Evolutionary conservation across 2,329 filamentous ascomycete species (phyloP).

Genomic region (Trichoderma breve): DNA sequence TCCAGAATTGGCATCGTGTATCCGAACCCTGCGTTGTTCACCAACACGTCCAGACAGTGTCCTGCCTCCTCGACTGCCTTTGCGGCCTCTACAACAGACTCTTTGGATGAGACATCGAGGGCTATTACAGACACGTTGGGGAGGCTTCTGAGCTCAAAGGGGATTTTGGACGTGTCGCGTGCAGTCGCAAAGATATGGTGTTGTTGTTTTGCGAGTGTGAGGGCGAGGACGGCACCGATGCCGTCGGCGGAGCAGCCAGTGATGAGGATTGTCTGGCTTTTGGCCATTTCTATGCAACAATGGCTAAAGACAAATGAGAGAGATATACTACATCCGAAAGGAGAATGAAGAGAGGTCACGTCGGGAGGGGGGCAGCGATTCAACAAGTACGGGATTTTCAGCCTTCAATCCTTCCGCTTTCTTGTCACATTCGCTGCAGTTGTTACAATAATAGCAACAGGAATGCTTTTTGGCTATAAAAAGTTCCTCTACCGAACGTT

Average conservation of each 20-base stretch:
- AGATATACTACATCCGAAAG: too few relatives aligned
- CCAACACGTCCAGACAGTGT: slow-evolving; percentile 29
- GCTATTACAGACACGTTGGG: slow-evolving; percentile 27
- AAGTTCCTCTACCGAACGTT: neutral
- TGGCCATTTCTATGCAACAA: neutral
- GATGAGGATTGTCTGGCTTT: slow-evolving; percentile 24
- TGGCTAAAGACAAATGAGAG: neutral
- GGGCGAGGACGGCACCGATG: slow-evolving; percentile 26
- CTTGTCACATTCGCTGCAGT: neutral
- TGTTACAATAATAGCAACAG: neutral
- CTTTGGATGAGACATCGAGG: slow-evolving; percentile 32
- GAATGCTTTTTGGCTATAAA: neutral
- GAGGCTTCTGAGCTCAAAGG: slow-evolving; percentile 23
- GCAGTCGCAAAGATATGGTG: slow-evolving; percentile 35
- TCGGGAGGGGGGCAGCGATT: neutral
- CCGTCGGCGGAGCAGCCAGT: slow-evolving; percentile 30
- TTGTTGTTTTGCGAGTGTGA: slow-evolving; percentile 23
- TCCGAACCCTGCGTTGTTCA: slow-evolving; percentile 34
- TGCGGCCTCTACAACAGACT: slow-evolving; percentile 27
- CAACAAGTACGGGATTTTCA: neutral
- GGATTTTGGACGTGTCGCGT: slow-evolving; percentile 30
- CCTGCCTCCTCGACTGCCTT: slow-evolving; percentile 14
- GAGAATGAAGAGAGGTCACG: neutral
- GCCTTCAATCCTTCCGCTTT: neutral
- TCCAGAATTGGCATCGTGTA: slow-evolving; percentile 31